Evolutionary conservation across 75 land plant genomes (phyloP), one percentile per base, ranked within the genome.

Genomic region (Pinus albicaulis): DNA sequence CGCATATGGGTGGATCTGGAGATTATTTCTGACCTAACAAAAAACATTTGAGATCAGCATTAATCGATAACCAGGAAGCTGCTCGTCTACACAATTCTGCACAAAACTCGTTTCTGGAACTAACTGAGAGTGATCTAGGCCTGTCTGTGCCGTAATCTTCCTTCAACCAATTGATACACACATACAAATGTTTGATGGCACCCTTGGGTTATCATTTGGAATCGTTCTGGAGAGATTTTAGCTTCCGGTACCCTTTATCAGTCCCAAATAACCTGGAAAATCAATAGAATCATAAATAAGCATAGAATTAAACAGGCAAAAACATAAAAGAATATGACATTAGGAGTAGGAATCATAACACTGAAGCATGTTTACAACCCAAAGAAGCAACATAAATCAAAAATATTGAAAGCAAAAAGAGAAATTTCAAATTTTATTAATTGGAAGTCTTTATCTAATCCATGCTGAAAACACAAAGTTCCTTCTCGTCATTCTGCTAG

Each of bases 191-290:
- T 48, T 48, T 48, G 12, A 48, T 48, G 53, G 53, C 53, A 10
- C 53, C 11, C 53, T 48, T 48, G 53, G 53, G 44, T 72, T 44
- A 53, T 22, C 36, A 26, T 24, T 53, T 72, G 23, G 55, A 71
- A 48, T 14, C 61, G 15, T 57, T 71, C 82, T 93, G 85, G 66
- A 93, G 77, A 24, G 87, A 76, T 74, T 94, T 94, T 87, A 90
- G 74, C 75, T 85, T 97, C 41, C 92, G 86, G 77, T 92, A 96
- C 25, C 92, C 99, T 73, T 79, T 88, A 31, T 96, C 99, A 16
- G 99, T 96, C 23, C 98, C 99, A 83, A 97, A 97, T 76, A 97
- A 80, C 98, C 98, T 96, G 89, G 57, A 59, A 52, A 53, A 20
- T 11, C 56, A 4, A 10, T 17, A 28, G 0, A 15, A 77, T 34